These are phyloP conservation scores for Erodium maritimum DNA, from an alignment of 345 rosid genomes.

Conservation along the genomic window DNA sequence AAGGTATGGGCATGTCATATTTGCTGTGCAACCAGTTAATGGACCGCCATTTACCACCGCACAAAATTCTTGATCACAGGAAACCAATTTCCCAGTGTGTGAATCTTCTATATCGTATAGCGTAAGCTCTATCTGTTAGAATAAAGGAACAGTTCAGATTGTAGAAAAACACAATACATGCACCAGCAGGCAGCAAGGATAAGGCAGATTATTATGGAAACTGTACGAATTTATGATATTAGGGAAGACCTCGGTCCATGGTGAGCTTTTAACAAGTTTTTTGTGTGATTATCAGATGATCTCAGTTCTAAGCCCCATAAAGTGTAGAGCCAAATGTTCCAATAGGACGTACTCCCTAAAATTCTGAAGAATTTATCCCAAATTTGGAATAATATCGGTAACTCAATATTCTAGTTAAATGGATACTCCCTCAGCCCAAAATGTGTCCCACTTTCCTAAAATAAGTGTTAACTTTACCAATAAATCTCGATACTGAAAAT, in stretches of 20 bases:
- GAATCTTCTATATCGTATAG: slow-evolving; percentile 61
- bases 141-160: neutral
- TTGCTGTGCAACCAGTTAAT: slow-evolving; percentile 57
- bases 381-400: no score
- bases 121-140: slow-evolving; percentile 60
- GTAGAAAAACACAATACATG: neutral
- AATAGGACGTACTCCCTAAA: no score
- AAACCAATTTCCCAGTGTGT: slow-evolving; percentile 42
- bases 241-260: neutral
- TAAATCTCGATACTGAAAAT: no score
- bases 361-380: no score
- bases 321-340: no score
- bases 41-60: slow-evolving; percentile 54
- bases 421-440: no score
- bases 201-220: neutral
- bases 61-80: slow-evolving; percentile 73
- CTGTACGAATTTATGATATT: neutral
- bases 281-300: neutral
- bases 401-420: no score
- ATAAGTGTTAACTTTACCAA: no score
- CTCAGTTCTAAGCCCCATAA: no score
- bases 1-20: slow-evolving; percentile 74
- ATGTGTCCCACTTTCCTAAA: no score
- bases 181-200: neutral
- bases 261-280: neutral